Evolutionary conservation across 2,329 filamentous ascomycete genomes (phyloP).

Genomic region (Penicillium sp.): DNA sequence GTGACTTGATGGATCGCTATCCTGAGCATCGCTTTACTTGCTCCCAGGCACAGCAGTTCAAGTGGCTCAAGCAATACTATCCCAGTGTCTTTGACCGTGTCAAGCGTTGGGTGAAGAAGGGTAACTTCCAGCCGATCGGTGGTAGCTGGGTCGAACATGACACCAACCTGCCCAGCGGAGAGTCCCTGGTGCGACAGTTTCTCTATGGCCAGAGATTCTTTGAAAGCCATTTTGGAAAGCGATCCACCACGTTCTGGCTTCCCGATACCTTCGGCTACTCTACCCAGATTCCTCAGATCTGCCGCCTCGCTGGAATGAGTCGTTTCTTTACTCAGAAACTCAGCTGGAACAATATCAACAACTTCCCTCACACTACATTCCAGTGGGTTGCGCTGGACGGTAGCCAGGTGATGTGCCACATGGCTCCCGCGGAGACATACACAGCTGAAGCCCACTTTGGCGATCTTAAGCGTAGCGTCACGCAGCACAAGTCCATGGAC

Average conservation of each 20-base stretch:
- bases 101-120: constrained; percentile 84
- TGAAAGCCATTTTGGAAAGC: constrained; percentile 83
- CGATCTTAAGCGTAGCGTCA: constrained; percentile 83
- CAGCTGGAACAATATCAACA: constrained; percentile 99
- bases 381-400: constrained; percentile 97
- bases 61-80: constrained; percentile 91
- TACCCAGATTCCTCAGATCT: constrained; percentile 88
- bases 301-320: constrained; percentile 90
- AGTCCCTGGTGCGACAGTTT: constrained; percentile 91
- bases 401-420: constrained; percentile 95
- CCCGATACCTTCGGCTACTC: constrained; percentile 99
- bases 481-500: constrained; percentile 93
- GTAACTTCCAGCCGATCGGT: constrained; percentile 89
- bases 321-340: constrained; percentile 97
- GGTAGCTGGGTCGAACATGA: constrained; percentile 99
- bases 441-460: constrained; percentile 93
- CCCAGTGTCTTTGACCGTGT: constrained; percentile 86
- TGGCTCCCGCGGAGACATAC: constrained; percentile 94
- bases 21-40: constrained; percentile 89
- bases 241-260: constrained; percentile 92
- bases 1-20: constrained; percentile 90
- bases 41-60: constrained; percentile 95
- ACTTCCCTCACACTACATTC: constrained; percentile 97
- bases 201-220: constrained; percentile 94
- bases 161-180: constrained; percentile 93